A percentile compares a stretch with the other conserved stretches of the same genome.
Conservation (phyloP, 2,329 filamentous ascomycete genomes). For the Daldinia sp. region DNA sequence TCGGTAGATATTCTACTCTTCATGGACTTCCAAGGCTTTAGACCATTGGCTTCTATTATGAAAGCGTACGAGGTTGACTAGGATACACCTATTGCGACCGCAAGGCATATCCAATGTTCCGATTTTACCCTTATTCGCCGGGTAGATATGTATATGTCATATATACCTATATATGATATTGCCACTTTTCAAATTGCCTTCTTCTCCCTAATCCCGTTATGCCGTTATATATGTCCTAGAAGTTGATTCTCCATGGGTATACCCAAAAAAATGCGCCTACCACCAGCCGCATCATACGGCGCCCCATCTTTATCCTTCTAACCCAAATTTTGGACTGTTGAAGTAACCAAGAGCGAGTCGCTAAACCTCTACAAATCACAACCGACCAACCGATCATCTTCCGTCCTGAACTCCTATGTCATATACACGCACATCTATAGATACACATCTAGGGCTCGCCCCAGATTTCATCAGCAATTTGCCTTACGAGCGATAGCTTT, state of each 20-base stretch:
- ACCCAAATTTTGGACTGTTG: conserved; percentile 45
- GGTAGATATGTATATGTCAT: neutral
- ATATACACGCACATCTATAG: conserved; percentile 12
- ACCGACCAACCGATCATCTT: neutral
- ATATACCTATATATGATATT: neutral
- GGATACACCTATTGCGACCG: neutral
- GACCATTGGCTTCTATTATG: neutral
- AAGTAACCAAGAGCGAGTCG: conserved; percentile 41
- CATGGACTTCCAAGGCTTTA: neutral
- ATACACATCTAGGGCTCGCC: conserved; percentile 54
- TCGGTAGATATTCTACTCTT: neutral
- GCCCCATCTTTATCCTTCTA: conserved; percentile 23
- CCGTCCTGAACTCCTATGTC: conserved; percentile 6
- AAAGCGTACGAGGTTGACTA: neutral
- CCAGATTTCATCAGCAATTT: conserved; percentile 81
- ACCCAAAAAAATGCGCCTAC: conserved; percentile 15
- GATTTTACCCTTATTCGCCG: neutral
- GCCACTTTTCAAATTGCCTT: neutral
- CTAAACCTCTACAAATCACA: conserved; percentile 11
- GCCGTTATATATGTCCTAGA: conserved; percentile 29
- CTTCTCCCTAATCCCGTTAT: neutral
- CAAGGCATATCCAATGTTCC: neutral
- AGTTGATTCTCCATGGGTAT: conserved; percentile 47
- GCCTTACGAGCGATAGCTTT: conserved; percentile 77
- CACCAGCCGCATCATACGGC: neutral